A percentile compares a stretch with the other conserved stretches of the same genome.
phyloP scores from a whole-genome alignment of 257 asterid species.

The Leonotis leonurus region DNA sequence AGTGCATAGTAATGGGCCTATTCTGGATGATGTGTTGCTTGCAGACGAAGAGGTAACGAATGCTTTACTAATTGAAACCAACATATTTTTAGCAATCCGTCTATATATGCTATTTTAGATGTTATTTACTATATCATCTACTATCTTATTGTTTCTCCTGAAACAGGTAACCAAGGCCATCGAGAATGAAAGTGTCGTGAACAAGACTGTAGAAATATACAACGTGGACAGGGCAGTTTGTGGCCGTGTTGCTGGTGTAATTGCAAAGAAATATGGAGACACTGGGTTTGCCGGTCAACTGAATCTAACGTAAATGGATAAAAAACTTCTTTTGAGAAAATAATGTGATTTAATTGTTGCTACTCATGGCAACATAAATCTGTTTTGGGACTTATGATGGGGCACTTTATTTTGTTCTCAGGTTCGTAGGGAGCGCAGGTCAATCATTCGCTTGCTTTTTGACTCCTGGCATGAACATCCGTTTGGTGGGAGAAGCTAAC shows the following conservation, averaged over 20 bases:
- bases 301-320: constrained; percentile 67
- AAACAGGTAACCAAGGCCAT: constrained; percentile 77
- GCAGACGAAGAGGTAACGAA: constrained; percentile 66
- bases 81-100: neutral
- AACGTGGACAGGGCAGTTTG: constrained; percentile 97
- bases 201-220: constrained; percentile 65
- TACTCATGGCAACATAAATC: neutral
- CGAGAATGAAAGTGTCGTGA: constrained; percentile 72
- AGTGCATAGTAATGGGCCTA: constrained; percentile 92
- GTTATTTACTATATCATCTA: neutral
- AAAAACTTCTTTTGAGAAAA: neutral
- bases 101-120: neutral
- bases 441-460: constrained; percentile 92
- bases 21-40: constrained; percentile 78
- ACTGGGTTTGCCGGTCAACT: constrained; percentile 95
- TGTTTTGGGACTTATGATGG: constrained; percentile 1
- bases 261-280: constrained; percentile 98
- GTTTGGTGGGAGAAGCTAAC: constrained; percentile 88
- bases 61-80: neutral
- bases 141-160: neutral
- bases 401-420: constrained; percentile 25
- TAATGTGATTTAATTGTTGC: neutral
- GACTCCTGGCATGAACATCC: constrained; percentile 97
- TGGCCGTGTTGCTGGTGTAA: constrained; percentile 93
- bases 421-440: constrained; percentile 96